A percentile compares a stretch with the other conserved stretches of the same genome.
Conservation (phyloP, 441 rosid genomes). For the Biscutella laevigata region DNA sequence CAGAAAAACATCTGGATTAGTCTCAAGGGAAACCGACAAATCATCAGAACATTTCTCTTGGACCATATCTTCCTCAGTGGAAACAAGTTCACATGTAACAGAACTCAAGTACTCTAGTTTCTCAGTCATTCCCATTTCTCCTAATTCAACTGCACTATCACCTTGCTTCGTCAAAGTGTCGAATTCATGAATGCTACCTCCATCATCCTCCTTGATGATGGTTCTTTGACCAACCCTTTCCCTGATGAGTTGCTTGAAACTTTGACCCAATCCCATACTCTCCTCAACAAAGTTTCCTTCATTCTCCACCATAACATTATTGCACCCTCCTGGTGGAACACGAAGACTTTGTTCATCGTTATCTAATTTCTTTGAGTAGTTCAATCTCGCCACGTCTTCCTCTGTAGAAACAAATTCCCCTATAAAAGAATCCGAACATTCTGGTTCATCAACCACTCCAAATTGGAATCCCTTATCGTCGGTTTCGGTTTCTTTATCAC, state of each 20-base stretch:
- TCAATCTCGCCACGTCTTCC: constrained; percentile 6
- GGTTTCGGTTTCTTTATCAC: constrained; percentile 24
- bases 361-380: not conserved
- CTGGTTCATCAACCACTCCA: constrained; percentile 13
- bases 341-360: not conserved
- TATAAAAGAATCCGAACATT: constrained; percentile 5
- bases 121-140: not conserved
- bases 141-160: constrained; percentile 14
- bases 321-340: constrained; percentile 6
- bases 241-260: not conserved
- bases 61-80: not conserved
- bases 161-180: not conserved
- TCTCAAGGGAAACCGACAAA: not conserved
- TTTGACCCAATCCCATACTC: not conserved
- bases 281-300: not conserved
- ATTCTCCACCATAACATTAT: not conserved
- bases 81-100: not conserved
- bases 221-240: not conserved
- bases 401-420: not conserved
- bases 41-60: not conserved
- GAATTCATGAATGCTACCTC: constrained; percentile 1
- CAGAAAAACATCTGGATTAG: not conserved
- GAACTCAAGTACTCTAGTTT: not conserved
- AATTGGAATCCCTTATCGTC: constrained; percentile 6
- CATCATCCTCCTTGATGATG: not conserved